Evolutionary conservation across 1,284 basidiomycete species (phyloP), one percentile per base, ranked within the genome.

Genomic region (Austropuccinia psidii): DNA sequence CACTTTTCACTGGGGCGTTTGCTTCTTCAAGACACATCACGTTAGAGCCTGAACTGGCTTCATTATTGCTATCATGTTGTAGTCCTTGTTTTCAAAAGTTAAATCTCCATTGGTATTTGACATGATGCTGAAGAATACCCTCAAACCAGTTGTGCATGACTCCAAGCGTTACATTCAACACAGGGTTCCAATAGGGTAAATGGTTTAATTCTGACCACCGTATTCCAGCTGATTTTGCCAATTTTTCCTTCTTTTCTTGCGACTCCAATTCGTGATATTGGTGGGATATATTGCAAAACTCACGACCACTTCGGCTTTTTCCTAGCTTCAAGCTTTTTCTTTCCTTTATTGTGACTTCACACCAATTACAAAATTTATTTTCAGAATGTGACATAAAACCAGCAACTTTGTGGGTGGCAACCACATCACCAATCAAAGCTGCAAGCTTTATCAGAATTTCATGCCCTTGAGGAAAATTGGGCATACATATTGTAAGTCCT

Each of bases 71-170:
- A n/a, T n/a, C n/a, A n/a, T n/a, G n/a, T n/a, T n/a, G n/a, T n/a
- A n/a, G n/a, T n/a, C n/a, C n/a, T n/a, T n/a, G n/a, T n/a, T n/a
- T n/a, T n/a, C n/a, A n/a, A n/a, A n/a, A n/a, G n/a, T n/a, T n/a
- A 55, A 68, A 68, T 27, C 37, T 39, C 65, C 65, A 68, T 1
- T 24, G 65, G 24, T 3, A 39, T 57, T 35, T 29, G 27, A 68
- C 39, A 27, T 68, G 49, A 19, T 55, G 50, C 3, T 68, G 39
- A 24, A 68, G 50, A 1, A 68, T 33, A 55, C 65, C 65, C 43
- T 68, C 50, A 17, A 68, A 43, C 65, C 65, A 68, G 33, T 68
- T 68, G 19, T 68, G 65, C 65, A 68, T 68, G 17, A 55, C 17
- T 11, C 65, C 65, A 24, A 68, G 65, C 29, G 50, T 29, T 39